Percentiles rank a stretch among this genome's conserved stretches.
These are phyloP conservation scores for Paramarasmius palmivorus DNA, from an alignment of 1,284 basidiomycete species.

Conservation along the genomic window DNA sequence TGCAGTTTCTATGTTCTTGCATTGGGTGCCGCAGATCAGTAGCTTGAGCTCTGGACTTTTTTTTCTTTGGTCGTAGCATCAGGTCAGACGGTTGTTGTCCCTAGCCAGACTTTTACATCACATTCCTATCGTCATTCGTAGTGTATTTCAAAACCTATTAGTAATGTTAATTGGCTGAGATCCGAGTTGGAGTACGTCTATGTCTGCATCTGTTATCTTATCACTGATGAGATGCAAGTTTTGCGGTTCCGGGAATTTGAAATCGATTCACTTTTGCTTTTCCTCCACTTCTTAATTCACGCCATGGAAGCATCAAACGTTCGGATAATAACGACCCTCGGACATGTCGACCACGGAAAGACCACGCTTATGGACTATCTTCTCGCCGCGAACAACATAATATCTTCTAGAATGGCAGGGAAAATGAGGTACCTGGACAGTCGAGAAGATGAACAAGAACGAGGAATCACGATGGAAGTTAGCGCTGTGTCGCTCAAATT, in stretches of 20 bases:
- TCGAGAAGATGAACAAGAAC: conserved; percentile 95
- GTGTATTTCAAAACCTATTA: neutral
- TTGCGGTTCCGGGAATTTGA: too few species aligned
- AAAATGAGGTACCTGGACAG: conserved; percentile 97
- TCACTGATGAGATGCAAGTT: too few species aligned
- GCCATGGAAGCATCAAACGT: conserved; percentile 53
- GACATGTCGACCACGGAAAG: conserved; percentile 91
- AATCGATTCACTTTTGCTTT: too few species aligned
- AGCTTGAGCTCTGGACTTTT: too few species aligned
- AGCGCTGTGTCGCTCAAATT: conserved; percentile 91
- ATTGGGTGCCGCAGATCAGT: too few species aligned
- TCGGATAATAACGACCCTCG: conserved; percentile 79
- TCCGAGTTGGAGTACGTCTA: too few species aligned
- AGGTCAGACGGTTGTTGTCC: conserved; percentile 81
- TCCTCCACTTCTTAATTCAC: neutral
- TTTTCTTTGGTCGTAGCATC: too few species aligned
- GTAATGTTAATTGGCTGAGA: neutral
- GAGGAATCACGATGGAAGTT: conserved; percentile 99
- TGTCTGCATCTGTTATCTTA: too few species aligned
- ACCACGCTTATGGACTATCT: conserved; percentile 95
- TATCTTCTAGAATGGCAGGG: conserved; percentile 92
- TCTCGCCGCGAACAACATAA: conserved; percentile 97
- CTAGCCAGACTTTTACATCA: conserved; percentile 76
- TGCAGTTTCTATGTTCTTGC: conserved; percentile 14
- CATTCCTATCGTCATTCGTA: conserved; percentile 49